Base-by-base conservation (phyloP, 225 moss, liverwort and hornwort species). In the Lunularia cruciata region DNA sequence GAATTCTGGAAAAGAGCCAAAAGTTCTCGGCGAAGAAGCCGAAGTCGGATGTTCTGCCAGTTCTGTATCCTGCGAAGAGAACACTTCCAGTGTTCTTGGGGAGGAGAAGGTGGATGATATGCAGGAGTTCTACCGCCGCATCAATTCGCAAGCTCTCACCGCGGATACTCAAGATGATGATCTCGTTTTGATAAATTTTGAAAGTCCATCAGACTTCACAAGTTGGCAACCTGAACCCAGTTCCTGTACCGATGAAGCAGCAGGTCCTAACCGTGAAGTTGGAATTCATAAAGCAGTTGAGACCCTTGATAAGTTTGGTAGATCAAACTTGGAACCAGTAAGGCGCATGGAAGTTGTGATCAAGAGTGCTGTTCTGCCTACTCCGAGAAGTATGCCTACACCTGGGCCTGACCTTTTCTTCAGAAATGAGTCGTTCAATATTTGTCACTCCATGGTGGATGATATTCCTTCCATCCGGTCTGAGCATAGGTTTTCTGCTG, bases 61-160 rank as follows among this genome's bases (percentile, higher is more conserved):
- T 20, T 34, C 49, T 13, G 22, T 49, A 11, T n/a, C 20, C 49
- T 35, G 10, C 15, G 30, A 6, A 32, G 35, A 51, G 32, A 28
- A 51, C 13, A 15, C 25, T 51, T 46, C 55, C 3, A 42, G 25
- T 40, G 19, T 10, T 18, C 15, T 9, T 0, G 56, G 34, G 0
- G 69, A 60, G 3, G 69, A 53, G 46, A 77, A 68, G 57, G 73
- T 75, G 25, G 30, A 67, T 22, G 74, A 77, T 52, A 74, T 82
- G 77, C 73, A 74, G 68, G 77, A 77, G 12, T 55, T 82, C 27
- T 82, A 82, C 55, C 74, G 62, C 25, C 81, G 74, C 36, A 82
- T 82, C 77, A 82, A 82, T 36, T 74, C 70, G 37, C 77, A 82
- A 63, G 81, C 81, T 47, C 81, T 82, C 36, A 77, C 74, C 19